These are phyloP conservation scores for Suhomyces ambrosiae DNA, from an alignment of 1,139 yeast genomes.

Conservation along the genomic window DNA sequence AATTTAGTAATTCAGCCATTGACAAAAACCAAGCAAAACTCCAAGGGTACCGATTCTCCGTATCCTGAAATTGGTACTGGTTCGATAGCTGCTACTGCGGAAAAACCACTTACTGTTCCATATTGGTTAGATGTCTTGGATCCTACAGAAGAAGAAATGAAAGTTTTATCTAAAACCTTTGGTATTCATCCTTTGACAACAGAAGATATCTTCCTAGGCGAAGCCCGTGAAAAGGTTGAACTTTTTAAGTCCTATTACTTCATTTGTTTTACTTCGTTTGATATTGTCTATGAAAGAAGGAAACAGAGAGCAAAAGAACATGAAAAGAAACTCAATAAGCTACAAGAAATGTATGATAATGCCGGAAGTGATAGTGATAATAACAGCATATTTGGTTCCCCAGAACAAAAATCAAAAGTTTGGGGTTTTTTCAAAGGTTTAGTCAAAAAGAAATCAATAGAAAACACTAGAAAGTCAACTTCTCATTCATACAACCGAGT, in stretches of 20 bases:
- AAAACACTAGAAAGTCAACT: conserved; percentile 1
- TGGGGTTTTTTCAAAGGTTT: conserved; percentile 21
- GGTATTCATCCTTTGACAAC: conserved; percentile 96
- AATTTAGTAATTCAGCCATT: conserved; percentile 12
- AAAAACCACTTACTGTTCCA: conserved; percentile 38
- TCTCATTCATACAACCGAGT: conserved; percentile 9
- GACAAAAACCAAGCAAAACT: conserved; percentile 8
- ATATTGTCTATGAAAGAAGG: conserved; percentile 73
- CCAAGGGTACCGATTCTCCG: conserved; percentile 17
- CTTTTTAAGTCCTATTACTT: conserved; percentile 86
- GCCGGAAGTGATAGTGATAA: conserved; percentile 18
- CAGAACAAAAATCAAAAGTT: conserved; percentile 22
- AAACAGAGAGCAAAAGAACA: conserved; percentile 48
- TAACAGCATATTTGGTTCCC: conserved; percentile 23
- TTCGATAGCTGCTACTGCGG: conserved; percentile 13
- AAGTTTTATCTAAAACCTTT: conserved; percentile 84
- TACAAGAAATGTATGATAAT: conserved; percentile 41
- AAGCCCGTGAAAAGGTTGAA: conserved; percentile 94
- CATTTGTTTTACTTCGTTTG: conserved; percentile 92
- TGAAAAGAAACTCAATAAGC: conserved; percentile 41
- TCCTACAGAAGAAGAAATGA: conserved; percentile 97
- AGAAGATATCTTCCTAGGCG: conserved; percentile 92
- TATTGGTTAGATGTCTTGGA: conserved; percentile 92
- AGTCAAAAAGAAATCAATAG: conserved; percentile 6
- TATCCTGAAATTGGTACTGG: conserved; percentile 16